These are phyloP conservation scores for Calocybe indica DNA, from an alignment of 768 basidiomycete genomes.

Conservation along the genomic window DNA sequence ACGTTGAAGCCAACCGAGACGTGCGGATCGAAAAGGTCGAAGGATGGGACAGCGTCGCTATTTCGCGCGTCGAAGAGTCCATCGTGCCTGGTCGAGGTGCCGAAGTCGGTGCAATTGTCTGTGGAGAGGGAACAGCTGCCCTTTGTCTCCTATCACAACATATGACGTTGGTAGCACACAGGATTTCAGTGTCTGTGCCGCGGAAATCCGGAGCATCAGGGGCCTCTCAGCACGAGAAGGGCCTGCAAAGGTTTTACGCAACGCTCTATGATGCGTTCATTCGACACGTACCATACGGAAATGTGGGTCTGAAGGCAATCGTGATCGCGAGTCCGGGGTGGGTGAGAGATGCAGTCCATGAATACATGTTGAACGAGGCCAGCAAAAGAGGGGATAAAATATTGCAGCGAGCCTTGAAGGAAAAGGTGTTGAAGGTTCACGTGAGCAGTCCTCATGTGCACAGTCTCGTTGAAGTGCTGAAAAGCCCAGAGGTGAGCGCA, in stretches of 20 bases:
- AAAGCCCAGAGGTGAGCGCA: conserved; percentile 80
- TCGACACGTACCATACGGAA: conserved; percentile 84
- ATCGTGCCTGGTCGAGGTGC: conserved; percentile 93
- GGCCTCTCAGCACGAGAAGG: conserved; percentile 88
- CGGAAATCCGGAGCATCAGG: conserved; percentile 83
- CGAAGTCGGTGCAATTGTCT: conserved; percentile 93
- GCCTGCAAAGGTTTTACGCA: conserved; percentile 76
- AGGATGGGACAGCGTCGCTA: conserved; percentile 91
- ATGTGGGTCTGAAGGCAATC: conserved; percentile 72
- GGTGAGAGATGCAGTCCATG: conserved; percentile 83
- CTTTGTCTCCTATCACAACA: conserved; percentile 95
- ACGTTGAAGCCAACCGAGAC: conserved; percentile 87
- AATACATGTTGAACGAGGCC: conserved; percentile 81
- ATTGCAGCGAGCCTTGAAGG: conserved; percentile 65
- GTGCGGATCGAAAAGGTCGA: conserved; percentile 82
- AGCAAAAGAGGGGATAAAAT: conserved; percentile 74
- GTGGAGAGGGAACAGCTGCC: conserved; percentile 92
- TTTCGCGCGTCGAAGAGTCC: conserved; percentile 78
- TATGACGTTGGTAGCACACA: conserved; percentile 90
- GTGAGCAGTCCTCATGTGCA: conserved; percentile 93
- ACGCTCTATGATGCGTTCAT: conserved; percentile 82
- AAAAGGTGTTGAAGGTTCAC: conserved; percentile 89
- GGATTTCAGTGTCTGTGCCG: conserved; percentile 85
- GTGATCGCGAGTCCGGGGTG: conserved; percentile 98
- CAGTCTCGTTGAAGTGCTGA: conserved; percentile 87